A percentile compares a stretch with the other conserved stretches of the same genome.
Evolutionary conservation across 2,329 filamentous ascomycete species (phyloP).

Genomic region (Ophiostoma ulmi): DNA sequence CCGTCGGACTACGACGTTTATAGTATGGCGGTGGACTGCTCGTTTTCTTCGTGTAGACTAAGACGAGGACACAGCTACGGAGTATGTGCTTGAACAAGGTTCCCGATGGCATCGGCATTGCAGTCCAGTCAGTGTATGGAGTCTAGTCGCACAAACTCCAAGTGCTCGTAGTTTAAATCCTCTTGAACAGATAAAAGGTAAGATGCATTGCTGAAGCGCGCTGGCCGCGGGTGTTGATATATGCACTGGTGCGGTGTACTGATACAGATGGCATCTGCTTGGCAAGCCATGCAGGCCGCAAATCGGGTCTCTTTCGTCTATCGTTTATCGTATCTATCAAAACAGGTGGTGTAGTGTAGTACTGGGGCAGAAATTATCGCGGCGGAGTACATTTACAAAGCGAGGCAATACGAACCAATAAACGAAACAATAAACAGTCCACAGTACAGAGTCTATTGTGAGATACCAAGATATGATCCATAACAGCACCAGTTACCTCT

Average conservation of each 20-base stretch:
- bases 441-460: no score
- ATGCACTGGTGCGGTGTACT: background rate
- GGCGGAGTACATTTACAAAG: no score
- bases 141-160: background rate
- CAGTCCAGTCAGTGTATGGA: background rate
- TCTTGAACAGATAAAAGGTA: no score
- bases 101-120: slow-evolving; percentile 8
- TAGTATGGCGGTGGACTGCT: background rate
- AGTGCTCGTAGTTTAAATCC: no score
- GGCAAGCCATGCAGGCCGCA: slow-evolving; percentile 1
- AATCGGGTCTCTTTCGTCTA: slow-evolving; percentile 8
- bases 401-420: background rate
- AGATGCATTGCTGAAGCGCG: background rate
- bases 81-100: background rate
- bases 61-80: background rate
- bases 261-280: background rate
- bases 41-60: background rate
- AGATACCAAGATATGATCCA: background rate
- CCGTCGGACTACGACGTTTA: background rate
- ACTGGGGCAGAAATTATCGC: no score
- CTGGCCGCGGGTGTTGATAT: background rate
- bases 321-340: background rate
- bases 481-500: background rate
- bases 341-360: background rate
- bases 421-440: background rate